phyloP scores from a whole-genome alignment of 352 stramenopile species.

The Phytophthora megakarya region DNA sequence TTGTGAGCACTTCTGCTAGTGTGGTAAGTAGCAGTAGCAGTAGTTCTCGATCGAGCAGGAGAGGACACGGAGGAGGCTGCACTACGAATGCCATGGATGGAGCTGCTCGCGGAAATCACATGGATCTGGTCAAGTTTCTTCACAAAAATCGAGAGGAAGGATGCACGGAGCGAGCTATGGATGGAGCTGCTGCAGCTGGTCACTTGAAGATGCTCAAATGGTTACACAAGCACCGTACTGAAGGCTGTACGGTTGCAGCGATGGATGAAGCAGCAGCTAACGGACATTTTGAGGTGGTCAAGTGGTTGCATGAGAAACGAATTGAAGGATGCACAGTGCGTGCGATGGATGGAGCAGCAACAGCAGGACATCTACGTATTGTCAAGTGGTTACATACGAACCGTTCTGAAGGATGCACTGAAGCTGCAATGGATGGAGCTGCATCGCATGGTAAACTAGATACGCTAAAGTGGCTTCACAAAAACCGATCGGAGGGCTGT shows the following conservation, averaged over 20 bases:
- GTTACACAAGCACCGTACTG: constrained; percentile 32
- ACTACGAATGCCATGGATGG: constrained; percentile 41
- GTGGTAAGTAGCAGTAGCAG: constrained; percentile 24
- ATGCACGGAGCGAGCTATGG: constrained; percentile 36
- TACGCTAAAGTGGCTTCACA: constrained; percentile 39
- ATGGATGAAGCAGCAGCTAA: constrained; percentile 40
- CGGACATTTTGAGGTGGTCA: constrained; percentile 38
- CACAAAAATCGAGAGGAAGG: constrained; percentile 43
- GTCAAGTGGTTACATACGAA: constrained; percentile 42
- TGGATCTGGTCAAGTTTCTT: constrained; percentile 44
- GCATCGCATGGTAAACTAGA: constrained; percentile 34
- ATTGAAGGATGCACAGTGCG: constrained; percentile 37
- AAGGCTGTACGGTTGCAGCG: constrained; percentile 31
- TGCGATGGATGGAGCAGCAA: constrained; percentile 38
- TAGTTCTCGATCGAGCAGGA: constrained; percentile 8
- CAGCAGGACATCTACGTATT: constrained; percentile 31
- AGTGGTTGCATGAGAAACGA: constrained; percentile 38
- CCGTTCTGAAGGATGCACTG: constrained; percentile 40
- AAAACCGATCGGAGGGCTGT: constrained; percentile 37
- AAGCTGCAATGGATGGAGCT: constrained; percentile 43
- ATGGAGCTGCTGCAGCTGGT: constrained; percentile 34
- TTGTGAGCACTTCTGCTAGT: constrained; percentile 11
- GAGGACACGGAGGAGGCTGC: constrained; percentile 28
- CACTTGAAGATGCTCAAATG: constrained; percentile 41
- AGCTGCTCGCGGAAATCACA: constrained; percentile 29